Evolutionary conservation across 2,329 filamentous ascomycete species (phyloP).

Genomic region (Colletotrichum lindemuthianum): DNA sequence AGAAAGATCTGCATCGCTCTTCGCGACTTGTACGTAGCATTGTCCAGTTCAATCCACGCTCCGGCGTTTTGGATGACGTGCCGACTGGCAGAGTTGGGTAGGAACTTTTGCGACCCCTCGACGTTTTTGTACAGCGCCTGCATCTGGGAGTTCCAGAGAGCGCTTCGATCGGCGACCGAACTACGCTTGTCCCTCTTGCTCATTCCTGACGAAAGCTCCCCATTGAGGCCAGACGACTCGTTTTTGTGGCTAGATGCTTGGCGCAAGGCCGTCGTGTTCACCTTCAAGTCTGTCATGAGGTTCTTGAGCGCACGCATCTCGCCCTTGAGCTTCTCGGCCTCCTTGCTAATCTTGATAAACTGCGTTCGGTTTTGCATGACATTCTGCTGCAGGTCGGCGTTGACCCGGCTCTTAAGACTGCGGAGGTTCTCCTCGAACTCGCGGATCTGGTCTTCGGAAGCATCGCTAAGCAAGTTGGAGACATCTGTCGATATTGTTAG

Average conservation of each 20-base stretch:
- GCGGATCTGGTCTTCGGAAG: constrained; percentile 86
- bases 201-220: constrained; percentile 62
- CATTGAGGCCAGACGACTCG: constrained; percentile 58
- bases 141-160: constrained; percentile 76
- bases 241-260: constrained; percentile 66
- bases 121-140: constrained; percentile 93
- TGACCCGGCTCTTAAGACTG: constrained; percentile 80
- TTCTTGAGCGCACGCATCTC: constrained; percentile 93
- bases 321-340: constrained; percentile 95
- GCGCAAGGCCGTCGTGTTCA: constrained; percentile 74
- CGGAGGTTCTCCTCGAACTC: constrained; percentile 81
- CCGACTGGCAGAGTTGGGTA: constrained; percentile 89
- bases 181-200: constrained; percentile 85
- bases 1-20: constrained; percentile 91
- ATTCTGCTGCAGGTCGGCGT: constrained; percentile 89
- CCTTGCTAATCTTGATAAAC: constrained; percentile 99
- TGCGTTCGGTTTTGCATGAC: constrained; percentile 97
- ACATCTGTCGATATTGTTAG: constrained; percentile 59
- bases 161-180: constrained; percentile 79
- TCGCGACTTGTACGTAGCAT: constrained; percentile 94
- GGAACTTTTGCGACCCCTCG: constrained; percentile 97
- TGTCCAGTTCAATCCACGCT: constrained; percentile 95
- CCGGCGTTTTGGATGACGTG: constrained; percentile 95
- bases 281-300: constrained; percentile 91
- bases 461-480: constrained; percentile 79